Evolutionary conservation across 164 flowering plant species (phyloP), one percentile per base, ranked within the genome.

Genomic region (Tinospora cordifolia): DNA sequence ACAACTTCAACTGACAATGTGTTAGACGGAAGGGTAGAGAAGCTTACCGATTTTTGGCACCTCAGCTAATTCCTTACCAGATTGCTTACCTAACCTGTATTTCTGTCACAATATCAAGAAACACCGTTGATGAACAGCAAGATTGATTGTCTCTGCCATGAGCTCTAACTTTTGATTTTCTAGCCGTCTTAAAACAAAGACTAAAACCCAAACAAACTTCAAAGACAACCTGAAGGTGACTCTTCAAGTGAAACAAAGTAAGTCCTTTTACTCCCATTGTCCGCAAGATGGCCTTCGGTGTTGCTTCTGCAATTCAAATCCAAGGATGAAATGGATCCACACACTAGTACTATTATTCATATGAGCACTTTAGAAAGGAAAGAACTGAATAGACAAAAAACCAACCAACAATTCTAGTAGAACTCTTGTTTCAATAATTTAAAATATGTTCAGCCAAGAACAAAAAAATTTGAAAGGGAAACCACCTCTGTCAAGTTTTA

Each of bases 231-330:
- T 89, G 95, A 64, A 89, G 91, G 73, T 89, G 95, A 73, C 90
- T 86, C 87, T 89, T 89, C 63, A 89, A 72, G 75, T 89, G 95
- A 69, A 81, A 86, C 59, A 89, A 87, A 62, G 95, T 89, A 65
- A 89, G 83, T 30, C 95, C 95, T 78, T 87, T 88, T 36, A 87
- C 90, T 64, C 86, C 83, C 92, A 89, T 89, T 22, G 87, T 83
- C 47, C 90, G 83, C 89, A 89, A 72, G 44, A 89, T 84, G 34
- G 92, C 82, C 81, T 89, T 89, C 17, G 95, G 95, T 0, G 92
- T 89, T 25, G 94, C 94, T 78, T 89, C 94, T 89, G 87, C 76
- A 79, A 68, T 54, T 58, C 21, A 38, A n/a, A 41, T 44, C 36
- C 4, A 63, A 69, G 4, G 3, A 17, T 14, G 38, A 7, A 51